Evolutionary conservation across 2,329 filamentous ascomycete species (phyloP).

Genomic region (Botrytis porri): DNA sequence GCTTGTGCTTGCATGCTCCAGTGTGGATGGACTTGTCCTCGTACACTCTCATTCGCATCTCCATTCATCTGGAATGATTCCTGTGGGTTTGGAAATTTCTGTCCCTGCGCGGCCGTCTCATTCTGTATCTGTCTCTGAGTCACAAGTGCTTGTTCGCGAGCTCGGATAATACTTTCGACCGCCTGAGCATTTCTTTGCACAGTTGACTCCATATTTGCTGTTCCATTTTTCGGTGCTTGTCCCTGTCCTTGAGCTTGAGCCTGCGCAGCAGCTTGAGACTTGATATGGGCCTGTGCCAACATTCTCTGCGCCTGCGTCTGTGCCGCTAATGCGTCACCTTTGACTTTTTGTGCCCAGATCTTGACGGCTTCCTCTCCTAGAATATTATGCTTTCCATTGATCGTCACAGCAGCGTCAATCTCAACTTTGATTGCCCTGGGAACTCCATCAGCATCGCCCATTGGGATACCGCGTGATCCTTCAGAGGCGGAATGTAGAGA

Average conservation of each 20-base stretch:
- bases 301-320: background rate
- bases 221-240: background rate
- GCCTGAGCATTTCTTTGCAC: background rate
- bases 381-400: constrained; percentile 47
- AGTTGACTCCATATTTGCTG: background rate
- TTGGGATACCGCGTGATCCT: constrained; percentile 43
- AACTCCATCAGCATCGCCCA: constrained; percentile 47
- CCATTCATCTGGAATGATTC: background rate
- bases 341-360: background rate
- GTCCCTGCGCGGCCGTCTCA: too few species aligned
- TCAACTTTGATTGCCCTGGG: constrained; percentile 44
- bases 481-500: constrained; percentile 45
- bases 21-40: background rate
- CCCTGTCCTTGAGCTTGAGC: background rate
- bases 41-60: background rate
- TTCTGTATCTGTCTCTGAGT: background rate
- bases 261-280: background rate
- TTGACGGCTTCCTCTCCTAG: constrained; percentile 38
- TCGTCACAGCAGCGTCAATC: constrained; percentile 47
- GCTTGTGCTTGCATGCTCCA: background rate
- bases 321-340: background rate
- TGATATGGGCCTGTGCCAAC: background rate
- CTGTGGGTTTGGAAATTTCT: background rate
- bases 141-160: background rate
- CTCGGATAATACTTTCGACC: too few species aligned